Evolutionary conservation across 768 basidiomycete genomes (phyloP).

Genomic region (Favolaschia claudopus): DNA sequence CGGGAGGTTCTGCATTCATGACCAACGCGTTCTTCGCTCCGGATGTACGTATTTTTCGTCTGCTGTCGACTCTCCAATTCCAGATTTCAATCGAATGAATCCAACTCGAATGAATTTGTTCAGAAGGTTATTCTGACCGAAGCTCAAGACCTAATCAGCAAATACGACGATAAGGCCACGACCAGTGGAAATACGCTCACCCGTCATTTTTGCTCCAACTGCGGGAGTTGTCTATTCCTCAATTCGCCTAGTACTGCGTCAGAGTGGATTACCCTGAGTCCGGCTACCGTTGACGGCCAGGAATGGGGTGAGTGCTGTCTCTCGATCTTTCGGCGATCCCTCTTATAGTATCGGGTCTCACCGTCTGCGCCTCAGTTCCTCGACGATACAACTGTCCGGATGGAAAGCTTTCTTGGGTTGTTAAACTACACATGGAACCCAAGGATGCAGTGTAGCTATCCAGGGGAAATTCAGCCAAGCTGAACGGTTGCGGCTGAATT

Average conservation of each 20-base stretch:
- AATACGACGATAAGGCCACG: no score
- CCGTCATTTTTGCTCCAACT: constrained; percentile 37
- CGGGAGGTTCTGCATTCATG: constrained; percentile 30
- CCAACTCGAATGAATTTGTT: no score
- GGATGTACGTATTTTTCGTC: constrained; percentile 19
- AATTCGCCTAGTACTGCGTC: constrained; percentile 3
- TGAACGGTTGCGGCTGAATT: no score
- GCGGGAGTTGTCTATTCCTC: constrained; percentile 36
- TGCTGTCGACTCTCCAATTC: no score
- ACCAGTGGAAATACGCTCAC: constrained; percentile 31
- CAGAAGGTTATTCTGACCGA: no score
- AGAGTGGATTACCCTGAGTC: constrained; percentile 9
- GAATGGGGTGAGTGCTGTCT: constrained; percentile 15
- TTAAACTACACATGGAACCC: constrained; percentile 10
- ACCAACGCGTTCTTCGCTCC: constrained; percentile 30
- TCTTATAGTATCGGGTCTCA: no score
- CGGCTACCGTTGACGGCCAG: background rate
- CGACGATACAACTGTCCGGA: constrained; percentile 19
- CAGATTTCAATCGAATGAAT: no score
- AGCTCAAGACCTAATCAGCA: no score
- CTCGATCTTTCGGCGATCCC: no score
- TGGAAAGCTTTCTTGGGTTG: constrained; percentile 18
- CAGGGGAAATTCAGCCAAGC: no score
- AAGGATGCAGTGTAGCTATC: constrained; percentile 8
- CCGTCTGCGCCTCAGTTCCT: constrained; percentile 1